phyloP scores from a whole-genome alignment of 2,329 filamentous ascomycete species.

The Monilinia vaccinii-corymbosi region DNA sequence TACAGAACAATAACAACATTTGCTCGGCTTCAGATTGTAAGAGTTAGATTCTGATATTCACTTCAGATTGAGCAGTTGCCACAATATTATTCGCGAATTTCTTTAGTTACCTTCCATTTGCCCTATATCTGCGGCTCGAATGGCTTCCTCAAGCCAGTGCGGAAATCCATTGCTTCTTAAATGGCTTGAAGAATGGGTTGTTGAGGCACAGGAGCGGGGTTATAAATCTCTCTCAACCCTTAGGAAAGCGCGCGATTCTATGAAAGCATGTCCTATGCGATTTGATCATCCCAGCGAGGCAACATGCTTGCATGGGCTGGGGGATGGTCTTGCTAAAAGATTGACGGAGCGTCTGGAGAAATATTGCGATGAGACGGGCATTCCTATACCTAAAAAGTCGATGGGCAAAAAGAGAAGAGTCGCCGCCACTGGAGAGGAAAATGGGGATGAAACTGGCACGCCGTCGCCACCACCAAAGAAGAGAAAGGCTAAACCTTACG shows the following conservation, averaged over 20 bases:
- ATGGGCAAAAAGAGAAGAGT: constrained; percentile 30
- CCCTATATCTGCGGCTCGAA: neutral
- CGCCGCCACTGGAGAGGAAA: neutral
- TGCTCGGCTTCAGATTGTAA: neutral
- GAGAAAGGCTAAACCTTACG: constrained; percentile 55
- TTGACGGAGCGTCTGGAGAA: constrained; percentile 52
- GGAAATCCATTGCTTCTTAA: constrained; percentile 59
- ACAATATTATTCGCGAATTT: neutral
- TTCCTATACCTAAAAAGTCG: constrained; percentile 57
- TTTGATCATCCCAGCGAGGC: constrained; percentile 60
- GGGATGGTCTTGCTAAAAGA: constrained; percentile 60
- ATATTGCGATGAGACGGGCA: constrained; percentile 56
- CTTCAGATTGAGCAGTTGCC: neutral
- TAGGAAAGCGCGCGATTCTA: constrained; percentile 60
- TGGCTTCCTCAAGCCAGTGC: constrained; percentile 15
- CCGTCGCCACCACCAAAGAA: constrained; percentile 41
- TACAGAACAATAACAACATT: neutral
- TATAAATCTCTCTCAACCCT: constrained; percentile 41
- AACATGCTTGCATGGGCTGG: constrained; percentile 64
- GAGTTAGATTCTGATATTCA: accelerated
- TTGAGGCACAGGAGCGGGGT: constrained; percentile 61
- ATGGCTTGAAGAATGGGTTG: constrained; percentile 73
- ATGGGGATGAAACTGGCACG: constrained; percentile 6
- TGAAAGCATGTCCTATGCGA: constrained; percentile 63
- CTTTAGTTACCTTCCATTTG: neutral